Base-by-base conservation (phyloP, 164 flowering plant species). In the Macadamia tetraphylla region DNA sequence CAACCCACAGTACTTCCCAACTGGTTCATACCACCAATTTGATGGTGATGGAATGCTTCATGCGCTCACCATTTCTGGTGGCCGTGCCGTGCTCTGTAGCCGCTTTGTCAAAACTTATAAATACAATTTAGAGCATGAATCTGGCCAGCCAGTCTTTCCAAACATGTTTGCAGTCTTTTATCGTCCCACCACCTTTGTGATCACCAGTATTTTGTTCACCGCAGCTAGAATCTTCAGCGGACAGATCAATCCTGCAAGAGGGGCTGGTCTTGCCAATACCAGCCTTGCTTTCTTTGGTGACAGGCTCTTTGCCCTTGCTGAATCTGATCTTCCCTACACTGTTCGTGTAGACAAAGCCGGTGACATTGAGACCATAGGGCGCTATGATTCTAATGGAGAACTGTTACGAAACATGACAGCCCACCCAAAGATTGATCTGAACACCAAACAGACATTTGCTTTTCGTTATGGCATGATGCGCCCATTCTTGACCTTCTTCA, bases 1-100 rank as follows among this genome's bases (percentile, higher is more conserved):
- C 23, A 23, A 23, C 23, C 23, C 23, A 23, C 9, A 84, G 83
- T 53, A 88, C 78, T 77, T 81, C 18, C 92, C 91, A 14, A 76
- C 77, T 7, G 92, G 88, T 6, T 86, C 89, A 17, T 83, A 85
- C 78, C 89, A 85, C 59, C 79, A 82, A 18, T 82, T 87, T 53
- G 89, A 87, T 58, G 89, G 92, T 3, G 89, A 87, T 32, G 92
- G 92, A 11, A 87, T 87, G 92, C 88, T 87, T 35, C 89, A 87
- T 81, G 30, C 77, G 42, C 56, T 85, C 18, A 65, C 72, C 6
- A 80, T 85, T 65, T 78, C 82, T 30, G 23, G 67, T 3, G 89
- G 88, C 62, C 61, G 64, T 6, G 83, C 88, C 68, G 74, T 76
- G 1, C 72, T 82, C 55, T 84, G 88, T 64, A 84, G 92, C 78